Conservation (phyloP, 148 eudicot species). For the Suaeda aralocaspica region DNA sequence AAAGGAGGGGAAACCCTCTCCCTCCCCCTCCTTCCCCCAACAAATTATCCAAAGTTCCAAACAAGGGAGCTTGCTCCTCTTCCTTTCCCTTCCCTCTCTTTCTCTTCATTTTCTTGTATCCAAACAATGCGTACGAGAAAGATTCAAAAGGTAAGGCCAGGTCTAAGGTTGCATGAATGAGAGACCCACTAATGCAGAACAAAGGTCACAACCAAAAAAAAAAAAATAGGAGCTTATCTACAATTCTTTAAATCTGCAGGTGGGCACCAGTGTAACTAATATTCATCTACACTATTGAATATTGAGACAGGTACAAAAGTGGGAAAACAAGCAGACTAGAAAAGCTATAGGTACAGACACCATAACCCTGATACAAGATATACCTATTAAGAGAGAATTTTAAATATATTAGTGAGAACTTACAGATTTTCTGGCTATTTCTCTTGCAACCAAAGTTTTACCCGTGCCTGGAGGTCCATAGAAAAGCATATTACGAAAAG, state of each 20-base stretch:
- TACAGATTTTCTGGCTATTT: constrained; percentile 93
- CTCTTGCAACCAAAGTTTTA: constrained; percentile 95
- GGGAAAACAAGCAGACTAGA: neutral
- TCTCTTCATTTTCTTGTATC: too few relatives aligned
- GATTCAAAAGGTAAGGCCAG: neutral
- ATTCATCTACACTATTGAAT: neutral
- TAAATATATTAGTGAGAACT: constrained; percentile 1
- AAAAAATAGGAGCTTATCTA: neutral
- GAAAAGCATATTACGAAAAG: constrained; percentile 96
- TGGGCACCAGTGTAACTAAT: neutral
- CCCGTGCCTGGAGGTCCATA: constrained; percentile 99
- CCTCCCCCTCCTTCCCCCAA: too few relatives aligned
- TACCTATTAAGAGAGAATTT: neutral
- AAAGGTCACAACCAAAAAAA: neutral
- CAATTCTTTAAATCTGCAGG: neutral
- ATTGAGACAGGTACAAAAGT: neutral
- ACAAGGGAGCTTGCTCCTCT: too few relatives aligned
- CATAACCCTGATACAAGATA: neutral
- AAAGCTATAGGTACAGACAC: neutral
- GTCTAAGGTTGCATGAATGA: neutral
- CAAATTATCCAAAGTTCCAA: too few relatives aligned
- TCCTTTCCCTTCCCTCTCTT: too few relatives aligned
- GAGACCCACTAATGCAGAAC: neutral
- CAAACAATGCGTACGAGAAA: too few relatives aligned
- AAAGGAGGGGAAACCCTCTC: too few relatives aligned